Conservation (phyloP, 176 grass and related monocot species). For the Metroxylon sagu region DNA sequence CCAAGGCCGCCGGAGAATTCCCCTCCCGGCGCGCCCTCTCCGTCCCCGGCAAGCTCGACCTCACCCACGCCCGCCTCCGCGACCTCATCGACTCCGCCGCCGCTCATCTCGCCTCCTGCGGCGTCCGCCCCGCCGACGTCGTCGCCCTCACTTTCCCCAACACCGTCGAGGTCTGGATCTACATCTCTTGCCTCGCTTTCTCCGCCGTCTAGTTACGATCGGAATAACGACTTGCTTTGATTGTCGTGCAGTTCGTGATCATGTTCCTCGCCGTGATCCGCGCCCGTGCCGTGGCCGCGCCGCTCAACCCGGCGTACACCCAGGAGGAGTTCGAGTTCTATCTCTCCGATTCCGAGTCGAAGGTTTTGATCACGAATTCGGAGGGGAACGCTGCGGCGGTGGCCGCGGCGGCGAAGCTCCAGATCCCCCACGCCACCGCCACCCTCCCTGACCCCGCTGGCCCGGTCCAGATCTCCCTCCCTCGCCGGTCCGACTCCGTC, state of each 20-base stretch:
- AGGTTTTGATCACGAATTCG: slow-evolving; percentile 44
- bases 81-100: slow-evolving; percentile 55
- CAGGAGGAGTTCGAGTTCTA: slow-evolving; percentile 90
- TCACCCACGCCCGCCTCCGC: slow-evolving; percentile 53
- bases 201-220: background rate
- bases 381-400: slow-evolving; percentile 57
- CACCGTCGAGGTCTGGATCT: slow-evolving; percentile 45
- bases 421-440: slow-evolving; percentile 29
- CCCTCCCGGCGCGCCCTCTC: slow-evolving; percentile 41
- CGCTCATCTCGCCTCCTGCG: slow-evolving; percentile 23
- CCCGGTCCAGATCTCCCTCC: slow-evolving; percentile 24
- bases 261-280: slow-evolving; percentile 69
- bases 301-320: slow-evolving; percentile 77
- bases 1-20: slow-evolving; percentile 33
- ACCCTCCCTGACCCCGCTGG: slow-evolving; percentile 22
- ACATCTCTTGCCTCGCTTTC: background rate
- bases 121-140: slow-evolving; percentile 36
- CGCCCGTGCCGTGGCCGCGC: slow-evolving; percentile 51
- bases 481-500: too few species aligned
- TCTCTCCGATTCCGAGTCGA: slow-evolving; percentile 62
- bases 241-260: slow-evolving; percentile 48
- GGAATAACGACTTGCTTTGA: background rate
- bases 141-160: slow-evolving; percentile 80
- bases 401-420: slow-evolving; percentile 41
- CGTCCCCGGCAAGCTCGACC: slow-evolving; percentile 31